These are phyloP conservation scores for Eleusine indica DNA, from an alignment of 176 grass and related monocot species.

Conservation along the genomic window DNA sequence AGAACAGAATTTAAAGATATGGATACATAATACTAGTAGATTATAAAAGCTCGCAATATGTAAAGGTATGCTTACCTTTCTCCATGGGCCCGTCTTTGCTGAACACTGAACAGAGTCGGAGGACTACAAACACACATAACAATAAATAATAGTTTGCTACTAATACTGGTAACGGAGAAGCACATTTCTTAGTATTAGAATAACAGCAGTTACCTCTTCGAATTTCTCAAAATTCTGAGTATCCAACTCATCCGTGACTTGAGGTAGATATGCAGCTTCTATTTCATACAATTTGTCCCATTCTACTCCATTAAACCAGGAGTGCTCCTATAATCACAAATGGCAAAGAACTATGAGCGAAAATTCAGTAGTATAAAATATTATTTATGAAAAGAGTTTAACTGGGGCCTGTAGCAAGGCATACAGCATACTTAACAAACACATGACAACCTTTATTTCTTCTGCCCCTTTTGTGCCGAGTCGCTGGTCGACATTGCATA, in stretches of 20 bases:
- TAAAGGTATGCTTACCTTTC: conserved; percentile 63
- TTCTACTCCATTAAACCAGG: conserved; percentile 72
- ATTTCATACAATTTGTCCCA: conserved; percentile 84
- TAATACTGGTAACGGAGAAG: conserved; percentile 5
- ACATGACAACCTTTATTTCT: conserved; percentile 83
- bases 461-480: conserved; percentile 84
- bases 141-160: background rate
- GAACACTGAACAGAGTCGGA: conserved; percentile 57
- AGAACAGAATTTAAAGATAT: background rate
- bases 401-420: background rate
- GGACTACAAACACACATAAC: conserved; percentile 47
- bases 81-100: conserved; percentile 88
- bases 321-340: conserved; percentile 63
- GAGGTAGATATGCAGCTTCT: conserved; percentile 89
- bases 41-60: background rate
- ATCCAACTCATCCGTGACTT: conserved; percentile 94
- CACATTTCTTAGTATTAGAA: conserved; percentile 11
- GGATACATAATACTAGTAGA: background rate
- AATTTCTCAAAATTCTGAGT: conserved; percentile 99
- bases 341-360: conserved; percentile 36
- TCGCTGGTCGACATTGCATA: conserved; percentile 93
- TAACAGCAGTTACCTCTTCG: conserved; percentile 65
- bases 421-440: conserved; percentile 18
- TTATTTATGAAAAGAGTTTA: background rate
- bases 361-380: conserved; percentile 22